These are phyloP conservation scores for Sherardia arvensis DNA, from an alignment of 257 asterid species.

Conservation along the genomic window DNA sequence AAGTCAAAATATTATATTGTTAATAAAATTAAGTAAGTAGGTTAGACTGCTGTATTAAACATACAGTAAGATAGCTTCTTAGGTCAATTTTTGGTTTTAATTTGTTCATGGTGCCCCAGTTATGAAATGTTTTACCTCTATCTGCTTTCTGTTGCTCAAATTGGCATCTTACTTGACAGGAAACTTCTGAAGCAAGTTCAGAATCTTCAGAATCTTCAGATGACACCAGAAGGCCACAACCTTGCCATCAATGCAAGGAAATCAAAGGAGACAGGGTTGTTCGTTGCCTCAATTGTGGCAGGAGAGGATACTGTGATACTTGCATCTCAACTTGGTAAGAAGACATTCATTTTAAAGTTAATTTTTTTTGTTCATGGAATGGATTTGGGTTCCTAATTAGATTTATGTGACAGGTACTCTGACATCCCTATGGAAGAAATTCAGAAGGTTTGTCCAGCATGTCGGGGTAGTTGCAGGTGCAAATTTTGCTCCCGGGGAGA, in stretches of 20 bases:
- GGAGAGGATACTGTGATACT: constrained; percentile 83
- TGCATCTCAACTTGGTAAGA: constrained; percentile 89
- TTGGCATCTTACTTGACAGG: constrained; percentile 33
- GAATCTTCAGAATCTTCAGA: constrained; percentile 77
- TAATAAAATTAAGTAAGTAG: not conserved
- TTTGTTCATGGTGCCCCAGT: not conserved
- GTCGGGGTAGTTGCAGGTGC: constrained; percentile 94
- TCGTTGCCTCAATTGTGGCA: constrained; percentile 89
- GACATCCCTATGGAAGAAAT: constrained; percentile 64
- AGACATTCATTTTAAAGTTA: not conserved
- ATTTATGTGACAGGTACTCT: constrained; percentile 56
- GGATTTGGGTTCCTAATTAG: constrained; percentile 18
- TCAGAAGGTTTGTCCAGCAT: constrained; percentile 83
- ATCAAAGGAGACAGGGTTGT: constrained; percentile 43
- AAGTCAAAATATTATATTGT: constrained; percentile 22
- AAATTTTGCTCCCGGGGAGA: constrained; percentile 87
- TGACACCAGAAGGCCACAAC: constrained; percentile 74
- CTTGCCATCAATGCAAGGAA: constrained; percentile 91
- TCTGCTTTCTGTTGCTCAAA: constrained; percentile 11
- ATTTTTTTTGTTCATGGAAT: not conserved
- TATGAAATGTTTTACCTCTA: not conserved
- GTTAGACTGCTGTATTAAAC: not conserved
- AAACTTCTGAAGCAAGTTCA: constrained; percentile 62
- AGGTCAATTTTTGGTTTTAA: not conserved
- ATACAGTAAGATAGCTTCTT: not conserved